phyloP scores from a whole-genome alignment of 192 early-diverging fungal genomes.

The Coemansia sp. region DNA sequence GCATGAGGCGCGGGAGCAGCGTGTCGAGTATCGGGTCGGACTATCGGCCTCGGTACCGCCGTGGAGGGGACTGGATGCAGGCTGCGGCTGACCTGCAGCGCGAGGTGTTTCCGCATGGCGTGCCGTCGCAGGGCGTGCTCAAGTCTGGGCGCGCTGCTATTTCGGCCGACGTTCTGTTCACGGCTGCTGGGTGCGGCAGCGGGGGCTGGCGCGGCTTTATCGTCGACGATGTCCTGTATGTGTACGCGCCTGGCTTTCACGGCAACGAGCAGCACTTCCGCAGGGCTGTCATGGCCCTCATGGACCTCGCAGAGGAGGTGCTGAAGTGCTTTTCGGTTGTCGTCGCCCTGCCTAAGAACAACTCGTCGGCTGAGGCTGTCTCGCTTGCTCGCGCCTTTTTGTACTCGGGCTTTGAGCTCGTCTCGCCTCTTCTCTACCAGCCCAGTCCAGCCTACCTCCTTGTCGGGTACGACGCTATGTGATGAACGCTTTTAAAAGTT shows the following conservation, averaged over 20 bases:
- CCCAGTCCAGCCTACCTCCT: slow-evolving; percentile 60
- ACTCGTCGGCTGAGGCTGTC: slow-evolving; percentile 22
- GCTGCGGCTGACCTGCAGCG: slow-evolving; percentile 31
- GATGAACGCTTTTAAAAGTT: background rate
- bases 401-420: slow-evolving; percentile 69
- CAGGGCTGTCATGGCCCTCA: slow-evolving; percentile 46
- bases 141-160: slow-evolving; percentile 31
- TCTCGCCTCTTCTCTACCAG: slow-evolving; percentile 62
- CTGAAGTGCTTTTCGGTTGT: slow-evolving; percentile 41
- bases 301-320: slow-evolving; percentile 59
- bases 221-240: slow-evolving; percentile 41
- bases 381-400: slow-evolving; percentile 64
- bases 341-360: slow-evolving; percentile 41
- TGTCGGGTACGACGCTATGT: slow-evolving; percentile 65
- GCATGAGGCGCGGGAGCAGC: slow-evolving; percentile 1
- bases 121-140: slow-evolving; percentile 51
- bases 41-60: background rate
- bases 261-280: slow-evolving; percentile 47
- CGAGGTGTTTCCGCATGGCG: slow-evolving; percentile 50
- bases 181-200: slow-evolving; percentile 11
- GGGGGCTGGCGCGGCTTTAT: slow-evolving; percentile 49
- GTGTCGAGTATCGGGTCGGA: background rate
- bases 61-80: slow-evolving; percentile 18
- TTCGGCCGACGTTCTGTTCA: slow-evolving; percentile 29
- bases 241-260: slow-evolving; percentile 31